Base-by-base conservation (phyloP, 2,329 filamentous ascomycete genomes). In the Paecilomyces niveus region DNA sequence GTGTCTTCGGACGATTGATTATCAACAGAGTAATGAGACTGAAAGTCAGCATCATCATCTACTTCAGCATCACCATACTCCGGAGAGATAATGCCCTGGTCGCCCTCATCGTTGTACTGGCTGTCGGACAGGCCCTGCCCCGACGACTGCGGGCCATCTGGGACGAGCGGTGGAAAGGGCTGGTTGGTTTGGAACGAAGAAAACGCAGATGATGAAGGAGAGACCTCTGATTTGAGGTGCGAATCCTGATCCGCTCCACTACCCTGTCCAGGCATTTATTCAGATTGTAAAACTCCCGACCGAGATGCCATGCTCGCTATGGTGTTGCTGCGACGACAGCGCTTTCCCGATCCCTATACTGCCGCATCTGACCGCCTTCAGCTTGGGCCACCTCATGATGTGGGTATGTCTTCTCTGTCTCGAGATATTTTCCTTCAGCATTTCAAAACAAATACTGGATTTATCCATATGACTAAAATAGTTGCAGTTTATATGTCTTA, bases 11-110 rank as follows among this genome's bases (percentile, higher is more conserved):
- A 73, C 0, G 72, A 74, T 53, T 73, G 71, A 31, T 74, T 67
- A 50, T 73, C 73, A 21, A 75, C 59, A 3, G 72, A 78, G 55
- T 78, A 79, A 24, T 79, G 77, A 3, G 76, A 77, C 57, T 77
- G 73, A 54, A 79, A 78, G 58, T 78, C 76, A 3, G 71, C 72
- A 57, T 79, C 75, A 45, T 77, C 74, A 15, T 73, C 70, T 39
- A 68, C 69, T 9, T 67, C 69, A 5, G 68, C 57, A 54, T 69
- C 69, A 6, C 66, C 65, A 57, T 70, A 67, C 32, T 63, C 61
- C 18, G 68, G 66, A 11, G 69, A 73, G 32, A 60, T 66, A 53
- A 69, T 57, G 22, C 65, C 66, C 31, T 67, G 64, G 15, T 70
- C 70, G 32, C 68, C 67, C 29, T 70, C 67, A 18, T 67, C 65